These are phyloP conservation scores for Westerdykella sp. DNA, from an alignment of 2,329 filamentous ascomycete genomes.

Conservation along the genomic window DNA sequence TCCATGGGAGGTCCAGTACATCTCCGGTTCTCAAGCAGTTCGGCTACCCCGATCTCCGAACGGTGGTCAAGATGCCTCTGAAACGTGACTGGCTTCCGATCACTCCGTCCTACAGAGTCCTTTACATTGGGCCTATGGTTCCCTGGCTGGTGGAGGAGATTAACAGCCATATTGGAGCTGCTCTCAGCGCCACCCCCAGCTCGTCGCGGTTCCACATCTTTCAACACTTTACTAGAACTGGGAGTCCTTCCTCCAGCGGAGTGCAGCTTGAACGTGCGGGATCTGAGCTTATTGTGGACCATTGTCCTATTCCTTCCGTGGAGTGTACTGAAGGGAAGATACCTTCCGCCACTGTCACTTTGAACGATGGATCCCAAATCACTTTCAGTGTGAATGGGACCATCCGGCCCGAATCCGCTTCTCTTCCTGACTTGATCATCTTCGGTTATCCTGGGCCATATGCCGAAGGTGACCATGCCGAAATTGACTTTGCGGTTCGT, in stretches of 20 bases:
- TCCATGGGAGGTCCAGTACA: slow-evolving; percentile 17
- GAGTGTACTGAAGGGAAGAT: slow-evolving; percentile 5
- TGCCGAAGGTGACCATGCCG: background rate
- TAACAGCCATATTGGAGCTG: slow-evolving; percentile 24
- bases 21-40: slow-evolving; percentile 24
- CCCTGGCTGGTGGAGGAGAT: slow-evolving; percentile 28
- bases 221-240: slow-evolving; percentile 4
- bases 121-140: slow-evolving; percentile 28
- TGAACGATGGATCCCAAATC: slow-evolving; percentile 23
- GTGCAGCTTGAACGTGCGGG: slow-evolving; percentile 23
- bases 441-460: slow-evolving; percentile 21
- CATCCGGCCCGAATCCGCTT: background rate
- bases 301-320: slow-evolving; percentile 17
- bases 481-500: background rate
- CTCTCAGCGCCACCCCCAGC: slow-evolving; percentile 25
- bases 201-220: slow-evolving; percentile 32
- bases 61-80: slow-evolving; percentile 26
- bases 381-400: slow-evolving; percentile 10
- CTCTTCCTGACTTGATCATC: slow-evolving; percentile 26
- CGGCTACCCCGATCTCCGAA: slow-evolving; percentile 19
- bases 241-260: slow-evolving; percentile 4
- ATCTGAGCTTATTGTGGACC: slow-evolving; percentile 24
- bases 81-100: slow-evolving; percentile 19
- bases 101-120: slow-evolving; percentile 25
- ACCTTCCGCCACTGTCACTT: slow-evolving; percentile 9